These are phyloP conservation scores for Euphrasia confusa DNA, from an alignment of 257 asterid species.

Conservation along the genomic window DNA sequence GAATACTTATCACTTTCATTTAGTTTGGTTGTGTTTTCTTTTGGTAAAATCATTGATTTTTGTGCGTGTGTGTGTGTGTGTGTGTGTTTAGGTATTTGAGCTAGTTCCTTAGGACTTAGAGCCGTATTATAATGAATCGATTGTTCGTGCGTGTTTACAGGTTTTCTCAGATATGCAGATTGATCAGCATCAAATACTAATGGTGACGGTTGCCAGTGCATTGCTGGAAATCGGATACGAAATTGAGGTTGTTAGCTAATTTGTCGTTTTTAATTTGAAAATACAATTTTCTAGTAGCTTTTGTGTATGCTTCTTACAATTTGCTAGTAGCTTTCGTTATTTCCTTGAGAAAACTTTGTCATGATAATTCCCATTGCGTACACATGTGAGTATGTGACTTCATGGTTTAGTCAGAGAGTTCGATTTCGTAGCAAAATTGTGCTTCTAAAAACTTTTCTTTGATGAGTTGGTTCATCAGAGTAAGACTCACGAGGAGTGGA, in stretches of 20 bases:
- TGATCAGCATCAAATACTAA: conserved; percentile 74
- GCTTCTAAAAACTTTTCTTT: background rate
- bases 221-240: conserved; percentile 73
- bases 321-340: too few species aligned
- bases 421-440: background rate
- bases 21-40: background rate
- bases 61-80: background rate
- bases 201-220: conserved; percentile 67
- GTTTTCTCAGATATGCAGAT: conserved; percentile 70
- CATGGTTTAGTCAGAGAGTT: background rate
- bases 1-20: background rate
- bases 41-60: background rate
- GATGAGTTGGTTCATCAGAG: background rate
- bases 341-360: background rate
- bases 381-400: too few species aligned
- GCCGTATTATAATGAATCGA: background rate
- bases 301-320: background rate
- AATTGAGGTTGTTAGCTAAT: conserved; percentile 55
- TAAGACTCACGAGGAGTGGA: background rate
- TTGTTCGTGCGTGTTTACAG: conserved; percentile 31
- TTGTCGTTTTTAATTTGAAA: background rate
- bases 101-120: too few species aligned
- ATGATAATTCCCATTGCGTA: background rate
- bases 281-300: background rate
- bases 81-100: too few species aligned